Evolutionary conservation across 140 eudicot species (phyloP), one percentile per base, ranked within the genome.

Genomic region (Eryngium alpinum): DNA sequence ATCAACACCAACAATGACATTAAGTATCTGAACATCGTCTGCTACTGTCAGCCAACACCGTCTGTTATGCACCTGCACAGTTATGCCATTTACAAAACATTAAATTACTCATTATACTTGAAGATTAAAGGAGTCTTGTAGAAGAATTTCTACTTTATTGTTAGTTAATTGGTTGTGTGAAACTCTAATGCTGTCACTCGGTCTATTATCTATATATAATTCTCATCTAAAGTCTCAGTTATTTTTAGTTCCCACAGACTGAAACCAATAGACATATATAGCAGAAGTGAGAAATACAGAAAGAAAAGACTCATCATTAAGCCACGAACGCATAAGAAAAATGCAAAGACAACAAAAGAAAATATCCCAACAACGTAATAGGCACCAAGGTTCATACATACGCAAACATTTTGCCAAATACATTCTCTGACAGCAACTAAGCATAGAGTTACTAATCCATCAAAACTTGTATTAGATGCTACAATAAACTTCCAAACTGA

Each of bases 391-490:
- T 92, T 92, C 72, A 89, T 86, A 43, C 82, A 15, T 31, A 89
- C 90, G 84, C 97, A 90, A 10, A 90, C 70, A 51, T 86, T 90
- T 85, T 92, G 97, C 97, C 93, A 89, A 72, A 93, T 93, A 83
- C 97, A 92, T 71, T 95, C 97, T 90, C 95, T 89, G 52, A 96
- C 96, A 32, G 94, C 89, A 66, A 94, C 97, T 92, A 76, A 72
- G 69, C 24, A 43, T 17, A 53, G 12, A 53, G 1, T 53, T 10
- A 38, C 7, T 38, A 7, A 38, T 7, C 46, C 46, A 7, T 38
- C 5, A 38, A 4, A 38, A 38, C 7, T 38, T 38, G 46, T 38
- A 38, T 7, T 2, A 38, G 46, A 38, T 38, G 46, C 46, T 38
- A 38, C 46, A 38, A 38, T 38, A 38, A 38, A 38, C 7, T 38